Percentiles rank a stretch among this genome's conserved stretches.
phyloP scores from a whole-genome alignment of 2,329 filamentous ascomycete genomes.

The Talaromyces sp. region DNA sequence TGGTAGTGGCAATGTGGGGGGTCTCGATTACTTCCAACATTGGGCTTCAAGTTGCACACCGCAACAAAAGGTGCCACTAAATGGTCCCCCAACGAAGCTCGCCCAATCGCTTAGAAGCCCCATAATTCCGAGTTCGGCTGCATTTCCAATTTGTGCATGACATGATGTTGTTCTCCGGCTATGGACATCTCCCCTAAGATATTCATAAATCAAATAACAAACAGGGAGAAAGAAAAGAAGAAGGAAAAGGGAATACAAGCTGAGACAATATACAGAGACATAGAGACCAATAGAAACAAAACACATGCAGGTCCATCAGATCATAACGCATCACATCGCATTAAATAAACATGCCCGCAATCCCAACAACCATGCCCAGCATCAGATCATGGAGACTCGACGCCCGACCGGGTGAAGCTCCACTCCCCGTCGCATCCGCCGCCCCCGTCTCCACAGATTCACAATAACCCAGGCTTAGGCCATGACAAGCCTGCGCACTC shows the following conservation, averaged over 20 bases:
- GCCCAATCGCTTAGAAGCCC: conserved; percentile 10
- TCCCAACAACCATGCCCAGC: conserved; percentile 47
- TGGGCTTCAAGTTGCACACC: not conserved
- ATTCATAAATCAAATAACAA: not conserved
- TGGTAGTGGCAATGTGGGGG: no score
- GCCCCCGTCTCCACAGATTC: conserved; percentile 26
- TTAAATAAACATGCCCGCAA: conserved; percentile 50
- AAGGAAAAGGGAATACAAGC: no score
- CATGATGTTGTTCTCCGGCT: not conserved
- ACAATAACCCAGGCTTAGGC: conserved; percentile 52
- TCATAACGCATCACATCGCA: conserved; percentile 9
- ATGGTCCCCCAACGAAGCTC: conserved; percentile 10
- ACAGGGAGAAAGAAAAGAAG: not conserved
- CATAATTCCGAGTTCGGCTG: conserved; percentile 5
- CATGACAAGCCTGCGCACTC: conserved; percentile 52
- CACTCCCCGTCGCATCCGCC: conserved; percentile 37
- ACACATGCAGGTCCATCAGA: not conserved
- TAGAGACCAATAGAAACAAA: not conserved
- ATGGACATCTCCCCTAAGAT: not conserved
- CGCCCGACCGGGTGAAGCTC: conserved; percentile 30
- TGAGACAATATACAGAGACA: not conserved
- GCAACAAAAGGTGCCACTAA: conserved; percentile 3
- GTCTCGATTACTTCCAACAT: not conserved
- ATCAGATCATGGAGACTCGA: conserved; percentile 47
- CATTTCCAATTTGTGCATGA: conserved; percentile 1